phyloP scores from a whole-genome alignment of 768 basidiomycete species.

The Mycena galopus region DNA sequence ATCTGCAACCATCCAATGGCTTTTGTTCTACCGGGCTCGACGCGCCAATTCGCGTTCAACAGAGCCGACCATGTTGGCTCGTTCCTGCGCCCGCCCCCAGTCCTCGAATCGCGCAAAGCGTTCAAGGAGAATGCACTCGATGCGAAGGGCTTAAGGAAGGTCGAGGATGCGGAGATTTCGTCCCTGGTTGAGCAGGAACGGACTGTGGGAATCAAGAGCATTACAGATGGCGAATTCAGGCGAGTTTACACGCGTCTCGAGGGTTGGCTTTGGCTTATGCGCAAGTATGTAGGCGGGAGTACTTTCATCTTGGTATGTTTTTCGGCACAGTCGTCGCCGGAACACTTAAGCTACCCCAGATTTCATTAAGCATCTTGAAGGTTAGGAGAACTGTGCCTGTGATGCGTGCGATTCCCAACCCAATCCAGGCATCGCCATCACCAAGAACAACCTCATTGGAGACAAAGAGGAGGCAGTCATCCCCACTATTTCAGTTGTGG shows the following conservation, averaged over 20 bases:
- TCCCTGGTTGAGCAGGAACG: constrained; percentile 52
- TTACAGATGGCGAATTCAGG: constrained; percentile 58
- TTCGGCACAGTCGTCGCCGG: too few species aligned
- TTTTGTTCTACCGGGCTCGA: constrained; percentile 23
- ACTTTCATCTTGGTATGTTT: constrained; percentile 45
- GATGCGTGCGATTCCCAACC: too few species aligned
- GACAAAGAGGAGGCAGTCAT: constrained; percentile 28
- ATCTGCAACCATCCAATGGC: constrained; percentile 23
- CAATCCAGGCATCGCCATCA: constrained; percentile 24
- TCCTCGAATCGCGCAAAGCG: constrained; percentile 49
- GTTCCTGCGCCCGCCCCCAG: constrained; percentile 49
- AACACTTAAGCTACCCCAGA: constrained; percentile 10
- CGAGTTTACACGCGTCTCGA: constrained; percentile 16
- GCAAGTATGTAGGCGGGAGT: constrained; percentile 21
- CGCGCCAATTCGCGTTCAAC: constrained; percentile 35
- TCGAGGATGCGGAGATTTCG: constrained; percentile 53
- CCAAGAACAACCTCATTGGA: constrained; percentile 19
- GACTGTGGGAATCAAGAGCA: constrained; percentile 53
- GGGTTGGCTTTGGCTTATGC: neutral
- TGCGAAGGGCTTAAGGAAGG: constrained; percentile 44
- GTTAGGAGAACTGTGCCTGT: too few species aligned
- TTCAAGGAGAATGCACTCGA: constrained; percentile 48
- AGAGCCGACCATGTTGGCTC: constrained; percentile 54
- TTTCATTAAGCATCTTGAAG: constrained; percentile 37
- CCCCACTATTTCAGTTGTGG: constrained; percentile 33